phyloP scores from a whole-genome alignment of 2,329 filamentous ascomycete species.

The Didymella sp. region DNA sequence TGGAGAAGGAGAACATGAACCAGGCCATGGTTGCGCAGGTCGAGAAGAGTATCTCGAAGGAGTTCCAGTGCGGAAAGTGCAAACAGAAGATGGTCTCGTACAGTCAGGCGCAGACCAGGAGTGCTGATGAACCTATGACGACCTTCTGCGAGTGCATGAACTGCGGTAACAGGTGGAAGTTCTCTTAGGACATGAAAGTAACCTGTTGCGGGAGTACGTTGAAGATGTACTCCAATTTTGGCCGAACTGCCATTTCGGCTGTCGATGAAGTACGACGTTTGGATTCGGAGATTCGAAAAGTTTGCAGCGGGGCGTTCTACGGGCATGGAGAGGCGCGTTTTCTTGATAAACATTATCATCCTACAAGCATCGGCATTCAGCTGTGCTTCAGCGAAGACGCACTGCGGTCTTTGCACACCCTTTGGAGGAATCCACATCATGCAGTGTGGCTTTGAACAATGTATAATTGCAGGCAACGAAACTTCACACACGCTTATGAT shows the following conservation, averaged over 20 bases:
- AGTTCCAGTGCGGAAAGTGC: constrained; percentile 89
- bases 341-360: background rate
- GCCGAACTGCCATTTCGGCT: background rate
- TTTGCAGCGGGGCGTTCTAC: constrained; percentile 21
- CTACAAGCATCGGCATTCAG: background rate
- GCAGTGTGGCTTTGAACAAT: constrained; percentile 6
- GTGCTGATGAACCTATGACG: constrained; percentile 86
- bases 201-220: background rate
- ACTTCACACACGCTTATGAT: background rate
- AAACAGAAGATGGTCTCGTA: constrained; percentile 94
- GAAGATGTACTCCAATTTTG: background rate
- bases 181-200: constrained; percentile 35
- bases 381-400: background rate
- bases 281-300: constrained; percentile 8
- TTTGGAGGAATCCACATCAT: constrained; percentile 4
- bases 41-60: constrained; percentile 88
- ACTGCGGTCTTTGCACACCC: background rate
- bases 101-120: constrained; percentile 92
- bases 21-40: constrained; percentile 93
- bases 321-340: constrained; percentile 20
- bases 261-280: background rate
- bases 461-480: background rate
- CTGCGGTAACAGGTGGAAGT: constrained; percentile 61
- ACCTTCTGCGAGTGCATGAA: constrained; percentile 63
- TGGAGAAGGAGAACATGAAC: constrained; percentile 94